phyloP scores from a whole-genome alignment of 2,329 filamentous ascomycete species.

The Fusarium gaditjirri region DNA sequence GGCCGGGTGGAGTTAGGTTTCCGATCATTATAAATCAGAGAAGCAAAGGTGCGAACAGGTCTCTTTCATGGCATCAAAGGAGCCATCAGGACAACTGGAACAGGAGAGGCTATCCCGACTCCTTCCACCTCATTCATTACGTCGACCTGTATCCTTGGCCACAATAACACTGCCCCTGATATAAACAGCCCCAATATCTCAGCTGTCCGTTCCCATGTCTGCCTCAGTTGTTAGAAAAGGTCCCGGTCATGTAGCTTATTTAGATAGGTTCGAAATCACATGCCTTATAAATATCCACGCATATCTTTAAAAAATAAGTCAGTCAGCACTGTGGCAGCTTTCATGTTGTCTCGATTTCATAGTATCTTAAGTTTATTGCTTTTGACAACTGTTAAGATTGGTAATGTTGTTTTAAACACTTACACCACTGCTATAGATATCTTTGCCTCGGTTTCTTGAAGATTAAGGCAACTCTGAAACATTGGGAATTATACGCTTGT shows the following conservation, averaged over 20 bases:
- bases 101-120: not conserved
- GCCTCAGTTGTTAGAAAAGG: not conserved
- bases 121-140: no score
- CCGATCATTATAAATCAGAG: not conserved
- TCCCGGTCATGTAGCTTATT: not conserved
- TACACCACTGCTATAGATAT: not conserved
- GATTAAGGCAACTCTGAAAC: not conserved
- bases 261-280: no score
- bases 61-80: not conserved
- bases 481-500: no score
- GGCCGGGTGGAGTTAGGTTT: not conserved
- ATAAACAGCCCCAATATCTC: not conserved
- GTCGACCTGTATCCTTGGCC: no score
- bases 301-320: not conserved
- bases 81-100: not conserved
- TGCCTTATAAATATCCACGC: not conserved
- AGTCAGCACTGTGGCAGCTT: not conserved
- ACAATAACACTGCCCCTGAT: no score
- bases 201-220: not conserved
- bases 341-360: not conserved
- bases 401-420: accelerated
- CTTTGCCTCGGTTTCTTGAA: not conserved
- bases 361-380: not conserved
- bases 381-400: not conserved
- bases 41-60: not conserved